These are phyloP conservation scores for Sporisorium sorghi DNA, from an alignment of 1,284 basidiomycete species.

Conservation along the genomic window DNA sequence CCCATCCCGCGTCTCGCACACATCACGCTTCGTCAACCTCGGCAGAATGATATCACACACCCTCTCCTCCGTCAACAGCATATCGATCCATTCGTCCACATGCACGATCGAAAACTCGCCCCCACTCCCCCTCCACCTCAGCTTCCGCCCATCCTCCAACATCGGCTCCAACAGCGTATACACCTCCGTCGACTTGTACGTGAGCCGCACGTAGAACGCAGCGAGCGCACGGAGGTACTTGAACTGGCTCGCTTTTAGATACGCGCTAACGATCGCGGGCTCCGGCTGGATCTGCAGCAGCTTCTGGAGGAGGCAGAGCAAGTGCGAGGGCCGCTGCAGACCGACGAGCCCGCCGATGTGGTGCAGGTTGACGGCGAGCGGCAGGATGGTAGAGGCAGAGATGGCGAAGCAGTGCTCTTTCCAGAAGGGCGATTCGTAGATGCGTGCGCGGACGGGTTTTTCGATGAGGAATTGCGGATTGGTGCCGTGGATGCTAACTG, in stretches of 20 bases:
- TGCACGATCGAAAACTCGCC: constrained; percentile 76
- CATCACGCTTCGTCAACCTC: constrained; percentile 83
- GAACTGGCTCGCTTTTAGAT: constrained; percentile 89
- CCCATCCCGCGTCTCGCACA: constrained; percentile 91
- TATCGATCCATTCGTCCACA: constrained; percentile 93
- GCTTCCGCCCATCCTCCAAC: constrained; percentile 90
- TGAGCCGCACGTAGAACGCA: constrained; percentile 93
- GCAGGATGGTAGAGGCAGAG: constrained; percentile 86
- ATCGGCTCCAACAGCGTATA: constrained; percentile 93
- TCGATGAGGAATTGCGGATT: constrained; percentile 91
- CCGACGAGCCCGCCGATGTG: constrained; percentile 81
- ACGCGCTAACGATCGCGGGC: constrained; percentile 94
- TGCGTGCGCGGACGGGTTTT: constrained; percentile 93
- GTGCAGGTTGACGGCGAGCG: constrained; percentile 85
- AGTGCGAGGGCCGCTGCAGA: constrained; percentile 57
- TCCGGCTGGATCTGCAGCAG: constrained; percentile 96
- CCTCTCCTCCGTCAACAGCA: constrained; percentile 85
- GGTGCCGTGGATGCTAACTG: constrained; percentile 88
- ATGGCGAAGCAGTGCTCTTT: constrained; percentile 77
- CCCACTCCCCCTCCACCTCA: constrained; percentile 80
- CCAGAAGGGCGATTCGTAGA: constrained; percentile 96
- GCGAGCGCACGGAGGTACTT: constrained; percentile 94
- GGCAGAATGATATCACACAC: constrained; percentile 97
- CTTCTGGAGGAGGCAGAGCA: constrained; percentile 91
- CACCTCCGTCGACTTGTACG: constrained; percentile 87